These are phyloP conservation scores for Fermentozyma sake DNA, from an alignment of 1,139 yeast species.

Conservation along the genomic window DNA sequence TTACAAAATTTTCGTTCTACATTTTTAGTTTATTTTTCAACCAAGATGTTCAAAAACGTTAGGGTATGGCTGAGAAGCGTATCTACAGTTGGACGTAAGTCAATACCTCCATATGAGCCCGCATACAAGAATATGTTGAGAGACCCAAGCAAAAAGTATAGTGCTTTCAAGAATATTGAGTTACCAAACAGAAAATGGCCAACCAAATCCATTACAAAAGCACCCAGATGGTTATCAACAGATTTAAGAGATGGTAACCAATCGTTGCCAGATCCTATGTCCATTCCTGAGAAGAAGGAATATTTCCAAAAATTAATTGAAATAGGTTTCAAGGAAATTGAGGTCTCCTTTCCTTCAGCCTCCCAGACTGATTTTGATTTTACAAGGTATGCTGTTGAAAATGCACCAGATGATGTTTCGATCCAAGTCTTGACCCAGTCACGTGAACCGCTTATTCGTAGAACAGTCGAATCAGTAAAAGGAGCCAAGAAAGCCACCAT, in stretches of 20 bases:
- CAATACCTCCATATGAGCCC: constrained; percentile 11
- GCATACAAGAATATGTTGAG: constrained; percentile 27
- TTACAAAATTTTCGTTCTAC: too few species aligned
- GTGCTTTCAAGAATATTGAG: constrained; percentile 31
- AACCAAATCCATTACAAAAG: constrained; percentile 30
- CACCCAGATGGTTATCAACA: constrained; percentile 49
- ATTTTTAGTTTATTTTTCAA: constrained; percentile 1
- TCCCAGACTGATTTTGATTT: constrained; percentile 48
- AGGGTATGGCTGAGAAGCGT: too few species aligned
- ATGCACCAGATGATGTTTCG: constrained; percentile 43
- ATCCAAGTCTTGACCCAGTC: constrained; percentile 47
- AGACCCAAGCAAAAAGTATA: constrained; percentile 41
- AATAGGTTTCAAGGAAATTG: constrained; percentile 46
- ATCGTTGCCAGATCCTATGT: constrained; percentile 49
- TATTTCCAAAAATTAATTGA: constrained; percentile 43
- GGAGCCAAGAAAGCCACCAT: constrained; percentile 48
- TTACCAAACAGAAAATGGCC: constrained; percentile 46
- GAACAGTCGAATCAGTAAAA: constrained; percentile 43
- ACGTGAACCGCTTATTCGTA: constrained; percentile 39
- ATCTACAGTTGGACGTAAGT: too few species aligned
- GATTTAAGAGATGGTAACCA: constrained; percentile 50
- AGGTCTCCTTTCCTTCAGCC: constrained; percentile 47
- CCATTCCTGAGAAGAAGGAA: constrained; percentile 40
- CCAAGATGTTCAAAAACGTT: constrained; percentile 21
- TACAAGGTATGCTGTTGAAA: constrained; percentile 45